Conservation (phyloP, 2,329 filamentous ascomycete species). For the Fusarium pininemorale region DNA sequence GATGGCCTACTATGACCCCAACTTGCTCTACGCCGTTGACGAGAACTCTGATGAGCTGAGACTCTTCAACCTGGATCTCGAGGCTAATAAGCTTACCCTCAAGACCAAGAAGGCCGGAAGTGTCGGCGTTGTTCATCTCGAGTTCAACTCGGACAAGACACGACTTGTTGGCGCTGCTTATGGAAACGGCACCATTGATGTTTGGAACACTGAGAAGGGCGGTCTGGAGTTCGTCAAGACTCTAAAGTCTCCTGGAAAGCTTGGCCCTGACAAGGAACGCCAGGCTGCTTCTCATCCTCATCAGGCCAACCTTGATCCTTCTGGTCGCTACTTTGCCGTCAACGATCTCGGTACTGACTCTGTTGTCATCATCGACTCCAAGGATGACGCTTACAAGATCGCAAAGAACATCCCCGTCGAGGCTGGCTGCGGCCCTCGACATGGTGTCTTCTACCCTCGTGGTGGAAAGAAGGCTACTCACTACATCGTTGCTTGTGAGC, state of each 20-base stretch:
- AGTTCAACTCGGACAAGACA: slow-evolving; percentile 55
- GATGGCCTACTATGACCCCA: slow-evolving; percentile 54
- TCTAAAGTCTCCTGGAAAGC: slow-evolving; percentile 47
- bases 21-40: slow-evolving; percentile 57
- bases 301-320: slow-evolving; percentile 59
- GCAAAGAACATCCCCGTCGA: slow-evolving; percentile 46
- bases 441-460: slow-evolving; percentile 58
- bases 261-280: slow-evolving; percentile 47
- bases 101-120: slow-evolving; percentile 48
- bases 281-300: slow-evolving; percentile 55
- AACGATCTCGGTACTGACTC: slow-evolving; percentile 61
- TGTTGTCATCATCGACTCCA: slow-evolving; percentile 57
- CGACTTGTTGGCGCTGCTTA: slow-evolving; percentile 58
- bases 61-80: slow-evolving; percentile 51
- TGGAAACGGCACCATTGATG: slow-evolving; percentile 53
- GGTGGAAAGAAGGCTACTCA: slow-evolving; percentile 49
- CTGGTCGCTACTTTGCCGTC: slow-evolving; percentile 59
- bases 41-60: slow-evolving; percentile 55
- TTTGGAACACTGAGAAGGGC: slow-evolving; percentile 55
- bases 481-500: slow-evolving; percentile 59
- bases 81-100: slow-evolving; percentile 43
- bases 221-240: slow-evolving; percentile 52
- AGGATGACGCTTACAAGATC: slow-evolving; percentile 52
- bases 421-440: slow-evolving; percentile 58
- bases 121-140: slow-evolving; percentile 58